Conservation (phyloP, 441 rosid genomes). For the Gossypium gossypioides region DNA sequence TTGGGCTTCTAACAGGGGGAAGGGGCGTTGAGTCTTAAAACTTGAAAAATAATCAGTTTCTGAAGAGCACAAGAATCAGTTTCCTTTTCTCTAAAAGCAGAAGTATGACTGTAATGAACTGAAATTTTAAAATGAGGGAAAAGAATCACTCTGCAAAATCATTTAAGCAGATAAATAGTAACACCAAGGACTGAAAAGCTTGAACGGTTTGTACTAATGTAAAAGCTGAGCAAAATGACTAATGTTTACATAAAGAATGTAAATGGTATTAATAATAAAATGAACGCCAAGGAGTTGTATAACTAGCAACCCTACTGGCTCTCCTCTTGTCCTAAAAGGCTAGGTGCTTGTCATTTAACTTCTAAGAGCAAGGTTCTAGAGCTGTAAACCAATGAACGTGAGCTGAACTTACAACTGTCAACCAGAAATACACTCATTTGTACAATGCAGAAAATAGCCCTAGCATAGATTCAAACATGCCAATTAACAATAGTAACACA, state of each 20-base stretch:
- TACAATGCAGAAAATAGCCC: background rate
- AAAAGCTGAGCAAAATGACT: background rate
- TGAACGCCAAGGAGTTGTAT: background rate
- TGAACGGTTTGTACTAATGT: background rate
- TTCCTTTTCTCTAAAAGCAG: background rate
- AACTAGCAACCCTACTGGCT: background rate
- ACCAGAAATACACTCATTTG: background rate
- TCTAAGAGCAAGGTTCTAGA: background rate
- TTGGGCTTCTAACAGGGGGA: background rate
- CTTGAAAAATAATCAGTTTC: background rate
- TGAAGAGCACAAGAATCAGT: background rate
- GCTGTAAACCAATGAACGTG: background rate
- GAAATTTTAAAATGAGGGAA: background rate
- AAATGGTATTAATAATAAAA: background rate
- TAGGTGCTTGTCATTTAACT: background rate
- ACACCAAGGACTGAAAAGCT: background rate
- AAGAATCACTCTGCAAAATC: background rate
- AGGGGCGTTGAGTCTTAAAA: background rate
- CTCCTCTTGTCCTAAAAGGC: no score
- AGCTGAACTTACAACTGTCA: background rate
- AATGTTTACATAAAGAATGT: background rate
- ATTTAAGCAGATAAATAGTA: background rate
- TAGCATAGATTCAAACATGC: background rate
- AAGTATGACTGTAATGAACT: background rate
- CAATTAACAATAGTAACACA: background rate